Conservation (phyloP, 768 basidiomycete species). For the Termitomyces eurrhizus region DNA sequence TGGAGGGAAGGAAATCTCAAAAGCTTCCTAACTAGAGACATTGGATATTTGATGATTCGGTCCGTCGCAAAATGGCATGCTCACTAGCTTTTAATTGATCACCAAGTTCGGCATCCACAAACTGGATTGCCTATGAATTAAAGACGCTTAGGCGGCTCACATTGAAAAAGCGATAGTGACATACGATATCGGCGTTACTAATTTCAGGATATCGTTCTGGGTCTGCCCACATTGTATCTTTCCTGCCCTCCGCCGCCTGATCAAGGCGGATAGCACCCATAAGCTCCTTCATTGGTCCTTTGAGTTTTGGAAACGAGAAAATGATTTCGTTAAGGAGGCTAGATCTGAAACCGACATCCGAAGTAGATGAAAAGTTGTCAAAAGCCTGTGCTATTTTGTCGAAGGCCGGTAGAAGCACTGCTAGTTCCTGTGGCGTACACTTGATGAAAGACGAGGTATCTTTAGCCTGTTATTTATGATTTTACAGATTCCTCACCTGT, state of each 20-base stretch:
- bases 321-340: conserved; percentile 68
- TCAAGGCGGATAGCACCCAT: conserved; percentile 55
- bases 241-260: conserved; percentile 61
- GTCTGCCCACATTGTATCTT: conserved; percentile 66
- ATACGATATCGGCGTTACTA: conserved; percentile 57
- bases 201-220: conserved; percentile 45
- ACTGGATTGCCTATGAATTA: conserved; percentile 51
- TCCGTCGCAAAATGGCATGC: conserved; percentile 9
- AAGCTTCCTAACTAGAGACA: conserved; percentile 58
- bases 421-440: conserved; percentile 84
- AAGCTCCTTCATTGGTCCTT: conserved; percentile 48
- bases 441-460: conserved; percentile 21
- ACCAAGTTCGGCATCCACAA: conserved; percentile 65
- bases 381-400: conserved; percentile 66
- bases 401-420: conserved; percentile 71
- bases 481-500: conserved; percentile 46
- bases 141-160: conserved; percentile 8
- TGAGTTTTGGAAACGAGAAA: conserved; percentile 61
- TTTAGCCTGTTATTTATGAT: not conserved
- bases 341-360: conserved; percentile 59
- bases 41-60: not conserved
- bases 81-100: conserved; percentile 70
- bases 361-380: conserved; percentile 35
- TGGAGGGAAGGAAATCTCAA: conserved; percentile 70
- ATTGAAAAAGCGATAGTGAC: conserved; percentile 14